Base-by-base conservation (phyloP, 1,284 basidiomycete genomes). In the Ceratobasidium sp. region DNA sequence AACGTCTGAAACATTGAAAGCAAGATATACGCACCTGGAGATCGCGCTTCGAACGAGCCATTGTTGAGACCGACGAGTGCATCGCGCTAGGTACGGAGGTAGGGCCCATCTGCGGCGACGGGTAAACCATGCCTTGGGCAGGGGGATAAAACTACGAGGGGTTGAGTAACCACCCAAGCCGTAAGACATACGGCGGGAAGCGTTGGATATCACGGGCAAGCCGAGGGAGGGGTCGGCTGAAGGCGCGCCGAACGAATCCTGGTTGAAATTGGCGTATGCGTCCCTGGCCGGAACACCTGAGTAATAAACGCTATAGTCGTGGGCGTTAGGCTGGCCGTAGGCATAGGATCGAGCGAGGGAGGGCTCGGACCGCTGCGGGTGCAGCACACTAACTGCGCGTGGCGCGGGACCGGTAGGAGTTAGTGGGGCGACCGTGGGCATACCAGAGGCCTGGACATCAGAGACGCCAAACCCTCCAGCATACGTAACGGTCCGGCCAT, bases 111-210 rank as follows among this genome's bases (percentile, higher is more conserved):
- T 30, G 27, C 27, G 27, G 27, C 27, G 27, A 30, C 27, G 27
- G 27, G 27, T 30, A 30, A 30, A 30, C 27, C 27, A 30, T 30
- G 27, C 77, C 92, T 81, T 90, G 91, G 66, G 88, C 87, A 6
- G 86, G 81, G 44, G 90, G 87, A 81, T 91, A 92, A 82, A 87
- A 93, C 82, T 77, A 80, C 33, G 87, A 91, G 1, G 91, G 89
- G 73, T 30, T 30, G 27, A 30, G 27, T 30, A 30, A 30, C 27
- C 27, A 30, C 27, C 27, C 27, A 30, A 30, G 20, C 57, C 59
- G 59, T 75, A 75, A 44, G 73, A 66, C 35, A 65, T 66, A 54
- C 73, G 73, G 38, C 66, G 84, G 84, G 44, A 82, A 77, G 80
- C 84, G 86, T 78, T 88, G 82, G 79, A 86, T 84, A 69, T 84